A percentile compares a stretch with the other conserved stretches of the same genome.
phyloP scores from a whole-genome alignment of 306 rosid genomes.

The Fragaria iinumae region DNA sequence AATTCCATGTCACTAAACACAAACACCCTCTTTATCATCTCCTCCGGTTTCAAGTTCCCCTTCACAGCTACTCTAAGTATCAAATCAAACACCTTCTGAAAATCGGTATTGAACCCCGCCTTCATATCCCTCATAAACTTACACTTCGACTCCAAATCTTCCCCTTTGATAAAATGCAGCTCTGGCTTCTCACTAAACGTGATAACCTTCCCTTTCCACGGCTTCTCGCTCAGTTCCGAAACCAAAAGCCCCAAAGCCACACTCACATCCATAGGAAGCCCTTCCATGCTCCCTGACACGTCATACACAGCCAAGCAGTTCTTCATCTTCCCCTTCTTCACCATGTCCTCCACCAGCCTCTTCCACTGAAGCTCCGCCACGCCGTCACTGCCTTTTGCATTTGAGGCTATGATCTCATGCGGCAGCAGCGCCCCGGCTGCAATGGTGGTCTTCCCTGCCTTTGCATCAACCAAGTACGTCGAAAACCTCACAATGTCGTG shows the following conservation, averaged over 20 bases:
- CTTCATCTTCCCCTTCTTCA: conserved; percentile 41
- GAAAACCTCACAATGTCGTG: conserved; percentile 46
- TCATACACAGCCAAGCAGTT: conserved; percentile 54
- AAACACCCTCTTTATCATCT: conserved; percentile 44
- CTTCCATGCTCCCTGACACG: conserved; percentile 52
- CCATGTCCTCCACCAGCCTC: conserved; percentile 40
- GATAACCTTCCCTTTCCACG: conserved; percentile 61
- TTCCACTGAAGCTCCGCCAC: conserved; percentile 42
- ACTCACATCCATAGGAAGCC: conserved; percentile 51
- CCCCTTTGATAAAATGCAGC: conserved; percentile 52
- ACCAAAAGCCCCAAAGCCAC: conserved; percentile 59
- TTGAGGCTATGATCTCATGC: conserved; percentile 39
- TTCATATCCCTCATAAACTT: conserved; percentile 37
- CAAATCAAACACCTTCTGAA: conserved; percentile 56
- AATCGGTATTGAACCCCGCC: conserved; percentile 40
- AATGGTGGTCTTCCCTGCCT: conserved; percentile 40
- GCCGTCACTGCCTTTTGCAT: conserved; percentile 19
- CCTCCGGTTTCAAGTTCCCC: conserved; percentile 33
- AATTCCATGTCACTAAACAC: conserved; percentile 78
- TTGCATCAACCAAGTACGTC: conserved; percentile 42
- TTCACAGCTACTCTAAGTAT: conserved; percentile 47
- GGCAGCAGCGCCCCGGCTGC: conserved; percentile 65
- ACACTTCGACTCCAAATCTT: conserved; percentile 31
- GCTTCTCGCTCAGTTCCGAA: conserved; percentile 55
- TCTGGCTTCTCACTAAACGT: conserved; percentile 42